These are phyloP conservation scores for Wilcoxina mikolae DNA, from an alignment of 495 filamentous ascomycete species.

Conservation along the genomic window DNA sequence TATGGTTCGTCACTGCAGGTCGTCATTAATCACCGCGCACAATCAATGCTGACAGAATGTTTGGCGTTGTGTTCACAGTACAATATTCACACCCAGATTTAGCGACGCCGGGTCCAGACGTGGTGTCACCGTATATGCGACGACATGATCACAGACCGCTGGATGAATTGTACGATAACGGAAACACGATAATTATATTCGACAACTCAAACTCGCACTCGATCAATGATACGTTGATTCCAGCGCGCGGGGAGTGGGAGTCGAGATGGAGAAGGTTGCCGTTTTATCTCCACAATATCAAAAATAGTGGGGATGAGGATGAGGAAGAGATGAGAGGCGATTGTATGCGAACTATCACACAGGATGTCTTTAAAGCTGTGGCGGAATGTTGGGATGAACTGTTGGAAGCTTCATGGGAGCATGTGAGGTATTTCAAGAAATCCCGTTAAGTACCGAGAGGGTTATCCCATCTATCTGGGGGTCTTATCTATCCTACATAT, in stretches of 20 bases:
- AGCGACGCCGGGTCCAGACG: conserved; percentile 21
- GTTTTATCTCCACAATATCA: conserved; percentile 33
- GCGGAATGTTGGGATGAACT: conserved; percentile 35
- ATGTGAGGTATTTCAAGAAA: conserved; percentile 30
- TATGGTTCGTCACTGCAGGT: no score
- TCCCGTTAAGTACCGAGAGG: no score
- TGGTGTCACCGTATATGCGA: conserved; percentile 2
- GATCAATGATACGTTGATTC: conserved; percentile 37
- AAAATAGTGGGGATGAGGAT: conserved; percentile 19
- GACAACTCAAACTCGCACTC: conserved; percentile 35
- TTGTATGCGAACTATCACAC: conserved; percentile 38
- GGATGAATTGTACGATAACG: conserved; percentile 35
- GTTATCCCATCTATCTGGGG: no score
- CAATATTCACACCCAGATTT: conserved; percentile 29
- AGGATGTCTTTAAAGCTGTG: conserved; percentile 40
- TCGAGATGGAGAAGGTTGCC: conserved; percentile 39
- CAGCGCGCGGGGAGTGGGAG: conserved; percentile 38
- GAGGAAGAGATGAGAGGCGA: conserved; percentile 31
- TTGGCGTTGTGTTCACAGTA: no score
- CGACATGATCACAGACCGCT: conserved; percentile 8
- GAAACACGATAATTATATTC: conserved; percentile 41
- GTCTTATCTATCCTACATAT: no score
- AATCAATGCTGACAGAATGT: no score
- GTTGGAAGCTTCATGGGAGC: conserved; percentile 33
- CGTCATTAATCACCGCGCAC: no score